These are phyloP conservation scores for Fabrea salina DNA, from an alignment of 169 alveolate species.

Conservation along the genomic window DNA sequence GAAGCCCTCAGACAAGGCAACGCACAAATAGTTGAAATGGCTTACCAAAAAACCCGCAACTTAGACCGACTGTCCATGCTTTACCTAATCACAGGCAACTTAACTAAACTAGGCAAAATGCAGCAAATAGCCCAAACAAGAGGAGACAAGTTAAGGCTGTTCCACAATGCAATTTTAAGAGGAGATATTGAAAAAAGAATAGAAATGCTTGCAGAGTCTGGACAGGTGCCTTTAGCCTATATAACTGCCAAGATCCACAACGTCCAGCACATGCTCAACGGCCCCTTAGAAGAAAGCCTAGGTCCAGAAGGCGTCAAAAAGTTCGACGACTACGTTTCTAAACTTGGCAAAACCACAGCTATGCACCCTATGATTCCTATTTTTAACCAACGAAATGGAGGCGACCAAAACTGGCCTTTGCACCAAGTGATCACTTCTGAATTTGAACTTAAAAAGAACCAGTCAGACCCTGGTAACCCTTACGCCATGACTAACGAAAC, in stretches of 20 bases:
- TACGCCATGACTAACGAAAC: neutral
- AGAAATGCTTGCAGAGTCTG: conserved; percentile 85
- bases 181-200: conserved; percentile 89
- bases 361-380: conserved; percentile 3
- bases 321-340: neutral
- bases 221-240: conserved; percentile 84
- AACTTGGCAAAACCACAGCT: neutral
- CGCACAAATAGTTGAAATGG: conserved; percentile 86
- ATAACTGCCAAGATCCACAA: conserved; percentile 68
- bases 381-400: neutral
- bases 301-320: conserved; percentile 1
- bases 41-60: conserved; percentile 82
- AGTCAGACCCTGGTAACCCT: conserved; percentile 20
- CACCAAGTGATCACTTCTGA: neutral
- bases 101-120: conserved; percentile 80
- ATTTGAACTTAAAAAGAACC: conserved; percentile 3
- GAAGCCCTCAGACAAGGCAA: conserved; percentile 86
- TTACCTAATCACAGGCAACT: conserved; percentile 82
- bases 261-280: conserved; percentile 43
- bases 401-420: conserved; percentile 19
- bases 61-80: conserved; percentile 84
- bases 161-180: conserved; percentile 77
- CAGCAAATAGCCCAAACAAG: conserved; percentile 75
- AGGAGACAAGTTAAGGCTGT: conserved; percentile 80
- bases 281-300: neutral